Evolutionary conservation across 2,329 filamentous ascomycete species (phyloP), one percentile per base, ranked within the genome.

Genomic region (Fusarium clavum): DNA sequence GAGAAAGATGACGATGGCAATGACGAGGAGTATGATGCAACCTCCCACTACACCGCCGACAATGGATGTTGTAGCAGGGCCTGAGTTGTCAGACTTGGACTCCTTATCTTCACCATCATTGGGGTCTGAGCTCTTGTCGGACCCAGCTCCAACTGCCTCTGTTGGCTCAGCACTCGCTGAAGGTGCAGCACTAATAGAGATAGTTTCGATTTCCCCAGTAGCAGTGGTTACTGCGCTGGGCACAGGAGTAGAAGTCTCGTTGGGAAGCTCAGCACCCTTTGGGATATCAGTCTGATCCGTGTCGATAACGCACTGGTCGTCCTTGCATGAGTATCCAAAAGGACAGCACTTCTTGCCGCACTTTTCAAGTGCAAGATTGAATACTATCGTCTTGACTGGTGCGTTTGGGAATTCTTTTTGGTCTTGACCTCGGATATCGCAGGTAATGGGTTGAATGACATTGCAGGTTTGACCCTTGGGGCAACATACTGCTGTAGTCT

Each of bases 401-500:
- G 88, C 88, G 27, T 83, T 79, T 13, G 89, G 88, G 67, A 88
- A 81, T 20, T 80, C 71, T 11, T 80, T 83, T 4, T 88, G 84
- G 72, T 94, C 87, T 75, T 94, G 90, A 46, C 86, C 82, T 9
- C 77, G 62, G 30, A 68, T 70, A 34, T 69, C 67, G 22, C 67
- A 69, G 10, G 67, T 69, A 22, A 69, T 70, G 29, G 67, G 67
- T 24, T 57, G 34, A 72, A 94, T 91, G 49, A 78, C 82, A n/a
- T 80, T 72, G 81, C 92, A 94, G 73, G 84, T 82, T 38, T 73
- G 74, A 38, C 84, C 87, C 3, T 78, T 69, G 2, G 91, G 91
- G 76, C 92, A 94, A 82, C 92, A 94, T 51, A 94, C 81, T 16
- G 90, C 84, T 0, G 91, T 92, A 8, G 90, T 90, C 46, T 84